Conservation (phyloP, 441 rosid species). For the Erodium trifolium region DNA sequence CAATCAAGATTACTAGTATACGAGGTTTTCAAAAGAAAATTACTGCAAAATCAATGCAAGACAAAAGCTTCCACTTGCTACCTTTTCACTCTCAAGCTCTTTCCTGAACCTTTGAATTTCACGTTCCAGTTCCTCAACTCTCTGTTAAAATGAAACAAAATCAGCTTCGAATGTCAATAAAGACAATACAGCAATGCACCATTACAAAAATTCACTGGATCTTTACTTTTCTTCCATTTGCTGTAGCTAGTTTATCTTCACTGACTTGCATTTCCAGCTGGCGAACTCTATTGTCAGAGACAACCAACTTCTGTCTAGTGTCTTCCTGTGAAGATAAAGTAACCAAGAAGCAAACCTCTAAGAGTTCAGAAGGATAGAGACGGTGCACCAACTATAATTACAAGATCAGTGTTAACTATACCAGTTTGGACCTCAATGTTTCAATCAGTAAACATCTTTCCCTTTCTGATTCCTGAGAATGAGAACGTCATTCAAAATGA, state of each 20-base stretch:
- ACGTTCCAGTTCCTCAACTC: slow-evolving; percentile 68
- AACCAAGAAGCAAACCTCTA: slow-evolving; percentile 7
- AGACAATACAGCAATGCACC: slow-evolving; percentile 4
- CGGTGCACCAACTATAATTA: not conserved
- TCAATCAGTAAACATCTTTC: slow-evolving; percentile 70
- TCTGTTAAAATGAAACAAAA: slow-evolving; percentile 37
- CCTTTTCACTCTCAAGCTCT: slow-evolving; percentile 84
- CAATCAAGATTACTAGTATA: not conserved
- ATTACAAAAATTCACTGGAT: not conserved
- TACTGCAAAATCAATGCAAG: not conserved
- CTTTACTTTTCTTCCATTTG: slow-evolving; percentile 58
- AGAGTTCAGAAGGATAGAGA: slow-evolving; percentile 5
- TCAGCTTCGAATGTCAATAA: slow-evolving; percentile 10
- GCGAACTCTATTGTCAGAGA: slow-evolving; percentile 75
- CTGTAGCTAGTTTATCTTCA: slow-evolving; percentile 59
- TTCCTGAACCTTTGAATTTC: slow-evolving; percentile 47
- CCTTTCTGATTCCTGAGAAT: slow-evolving; percentile 60
- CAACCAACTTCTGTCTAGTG: slow-evolving; percentile 72
- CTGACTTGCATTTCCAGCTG: slow-evolving; percentile 80
- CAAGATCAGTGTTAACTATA: slow-evolving; percentile 22
- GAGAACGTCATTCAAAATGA: slow-evolving; percentile 17
- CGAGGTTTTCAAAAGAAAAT: not conserved
- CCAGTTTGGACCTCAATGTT: slow-evolving; percentile 73
- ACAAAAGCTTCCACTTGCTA: slow-evolving; percentile 19
- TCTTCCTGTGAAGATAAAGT: slow-evolving; percentile 51